Conservation (phyloP, 1,284 basidiomycete genomes). For the Ganoderma boninense region DNA sequence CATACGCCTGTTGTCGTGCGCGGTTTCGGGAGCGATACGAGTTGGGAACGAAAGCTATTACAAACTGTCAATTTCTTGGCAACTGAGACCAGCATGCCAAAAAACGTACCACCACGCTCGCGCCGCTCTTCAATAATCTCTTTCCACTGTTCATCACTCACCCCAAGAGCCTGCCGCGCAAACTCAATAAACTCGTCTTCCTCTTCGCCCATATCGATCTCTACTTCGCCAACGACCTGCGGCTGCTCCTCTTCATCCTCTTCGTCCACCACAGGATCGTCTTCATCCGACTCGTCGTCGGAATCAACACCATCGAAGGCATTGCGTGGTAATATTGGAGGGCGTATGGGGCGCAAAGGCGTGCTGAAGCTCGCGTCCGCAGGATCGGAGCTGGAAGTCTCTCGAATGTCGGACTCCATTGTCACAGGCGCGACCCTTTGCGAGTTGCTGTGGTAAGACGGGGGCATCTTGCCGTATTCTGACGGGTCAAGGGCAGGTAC, state of each 20-base stretch:
- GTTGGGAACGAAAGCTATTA: constrained; percentile 76
- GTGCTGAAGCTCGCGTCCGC: constrained; percentile 25
- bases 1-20: too few relatives aligned
- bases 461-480: constrained; percentile 85
- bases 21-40: constrained; percentile 41
- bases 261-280: constrained; percentile 62
- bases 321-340: constrained; percentile 82
- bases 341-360: constrained; percentile 58
- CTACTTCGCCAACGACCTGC: constrained; percentile 81
- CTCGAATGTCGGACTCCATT: constrained; percentile 53
- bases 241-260: constrained; percentile 80
- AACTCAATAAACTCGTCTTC: constrained; percentile 94
- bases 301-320: constrained; percentile 87
- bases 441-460: constrained; percentile 71
- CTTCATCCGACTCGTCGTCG: constrained; percentile 82
- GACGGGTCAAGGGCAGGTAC: constrained; percentile 73
- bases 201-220: constrained; percentile 90
- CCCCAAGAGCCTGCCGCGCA: constrained; percentile 87
- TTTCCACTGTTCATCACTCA: constrained; percentile 85
- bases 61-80: background rate
- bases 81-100: too few relatives aligned
- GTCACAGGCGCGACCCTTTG: constrained; percentile 67
- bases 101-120: constrained; percentile 74
- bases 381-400: constrained; percentile 28
- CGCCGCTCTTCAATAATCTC: constrained; percentile 81